Base-by-base conservation (phyloP, 2,329 filamentous ascomycete species). In the Alternaria postmessia region DNA sequence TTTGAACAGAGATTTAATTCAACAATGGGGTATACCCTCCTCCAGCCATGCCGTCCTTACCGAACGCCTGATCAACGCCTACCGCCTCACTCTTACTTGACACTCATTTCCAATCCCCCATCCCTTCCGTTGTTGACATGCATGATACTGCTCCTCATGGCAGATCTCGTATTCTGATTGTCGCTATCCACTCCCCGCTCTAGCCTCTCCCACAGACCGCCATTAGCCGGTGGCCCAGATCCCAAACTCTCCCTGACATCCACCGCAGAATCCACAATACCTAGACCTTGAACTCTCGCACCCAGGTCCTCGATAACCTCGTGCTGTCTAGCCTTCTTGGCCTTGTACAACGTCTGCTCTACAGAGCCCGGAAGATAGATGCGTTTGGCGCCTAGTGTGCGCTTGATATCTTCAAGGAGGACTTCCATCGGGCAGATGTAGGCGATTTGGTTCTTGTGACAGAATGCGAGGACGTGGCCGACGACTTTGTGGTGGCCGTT, bases 341-440 rank as follows among this genome's bases (percentile, higher is more conserved):
- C 60, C 5, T 65, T 43, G 57, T 67, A 64, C 7, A 55, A 60
- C 3, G 57, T 57, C 49, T 77, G 72, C 38, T 78, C 75, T 1
- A 63, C 63, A 1, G 72, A 87, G 0, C 88, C 89, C 0, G 93
- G 93, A 0, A 97, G 84, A 5, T 85, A 83, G n/a, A 97, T 87
- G 26, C 88, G 85, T 1, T 80, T 80, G 0, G 92, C 92, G 22
- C 89, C 87, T 0, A 97, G 82, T 0, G 90, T 93, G 63, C 91
- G 87, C 28, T 89, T 90, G 57, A 98, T 96, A 72, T 98, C 94
- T 28, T 90, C 87, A 11, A 98, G 84, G 12, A 97, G 81, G 3
- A 97, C 86, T 58, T 97, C 92, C 94, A 98, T 98, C 0, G 94
- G 94, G 62, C 93, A 95, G 62, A 98, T 95, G 76, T 97, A 98